Evolutionary conservation across 1,139 yeast genomes (phyloP).

Genomic region (Sugiyamaella neomexicana): DNA sequence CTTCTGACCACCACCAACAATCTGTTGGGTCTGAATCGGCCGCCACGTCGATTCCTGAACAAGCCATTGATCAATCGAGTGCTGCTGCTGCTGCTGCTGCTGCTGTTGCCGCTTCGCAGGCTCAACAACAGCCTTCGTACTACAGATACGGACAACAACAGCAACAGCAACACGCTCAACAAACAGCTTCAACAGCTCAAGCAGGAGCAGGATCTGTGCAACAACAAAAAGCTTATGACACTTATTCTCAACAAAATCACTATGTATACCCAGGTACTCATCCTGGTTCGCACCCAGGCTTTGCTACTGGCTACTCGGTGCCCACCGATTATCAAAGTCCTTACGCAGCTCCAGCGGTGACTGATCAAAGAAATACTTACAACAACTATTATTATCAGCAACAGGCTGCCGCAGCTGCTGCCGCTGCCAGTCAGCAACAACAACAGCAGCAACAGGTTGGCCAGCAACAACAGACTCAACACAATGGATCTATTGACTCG

Average conservation of each 20-base stretch:
- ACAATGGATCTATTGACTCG: constrained; percentile 11
- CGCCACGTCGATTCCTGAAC: constrained; percentile 23
- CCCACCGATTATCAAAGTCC: constrained; percentile 21
- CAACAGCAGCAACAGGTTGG: constrained; percentile 18
- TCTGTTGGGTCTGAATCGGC: constrained; percentile 17
- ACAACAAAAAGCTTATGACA: constrained; percentile 32
- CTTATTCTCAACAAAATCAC: constrained; percentile 30
- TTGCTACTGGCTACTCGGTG: constrained; percentile 23
- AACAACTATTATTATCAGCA: constrained; percentile 25
- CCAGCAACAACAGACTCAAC: constrained; percentile 22
- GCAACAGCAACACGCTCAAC: constrained; percentile 5
- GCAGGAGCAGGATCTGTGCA: constrained; percentile 21
- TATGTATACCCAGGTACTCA: constrained; percentile 33
- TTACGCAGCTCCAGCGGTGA: constrained; percentile 20
- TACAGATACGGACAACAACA: constrained; percentile 25
- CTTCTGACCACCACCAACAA: constrained; percentile 21
- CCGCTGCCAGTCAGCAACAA: neutral
- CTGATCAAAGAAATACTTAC: constrained; percentile 20
- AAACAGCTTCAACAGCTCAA: constrained; percentile 17
- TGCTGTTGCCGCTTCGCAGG: constrained; percentile 3
- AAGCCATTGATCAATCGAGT: constrained; percentile 21
- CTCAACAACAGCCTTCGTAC: constrained; percentile 22
- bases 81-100: constrained; percentile 9
- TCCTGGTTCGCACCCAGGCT: constrained; percentile 26
- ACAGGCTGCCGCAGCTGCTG: constrained; percentile 14